Percentiles rank a stretch among this genome's conserved stretches.
These are phyloP conservation scores for Nitzschia inconspicua DNA, from an alignment of 108 stramenopile genomes.

Conservation along the genomic window DNA sequence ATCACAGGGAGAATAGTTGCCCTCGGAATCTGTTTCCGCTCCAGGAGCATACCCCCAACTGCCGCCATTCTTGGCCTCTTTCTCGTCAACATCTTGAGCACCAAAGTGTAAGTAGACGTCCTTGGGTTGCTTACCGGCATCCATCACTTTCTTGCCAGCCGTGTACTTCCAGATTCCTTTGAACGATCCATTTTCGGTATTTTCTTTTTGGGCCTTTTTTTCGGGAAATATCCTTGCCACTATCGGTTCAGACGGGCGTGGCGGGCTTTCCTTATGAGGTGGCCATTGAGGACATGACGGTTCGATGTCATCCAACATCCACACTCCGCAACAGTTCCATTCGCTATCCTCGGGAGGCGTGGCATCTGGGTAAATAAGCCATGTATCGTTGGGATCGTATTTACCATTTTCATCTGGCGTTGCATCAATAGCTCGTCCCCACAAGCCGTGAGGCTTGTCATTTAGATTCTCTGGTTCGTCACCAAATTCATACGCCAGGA, in stretches of 20 bases:
- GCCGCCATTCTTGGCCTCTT: not conserved
- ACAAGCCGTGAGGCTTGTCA: constrained; percentile 2
- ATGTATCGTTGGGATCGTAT: constrained; percentile 8
- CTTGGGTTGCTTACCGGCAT: constrained; percentile 12
- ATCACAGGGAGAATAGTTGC: constrained; percentile 11
- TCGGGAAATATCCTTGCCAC: constrained; percentile 4
- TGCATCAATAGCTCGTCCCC: constrained; percentile 5
- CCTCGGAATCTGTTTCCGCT: constrained; percentile 6
- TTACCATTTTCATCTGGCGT: constrained; percentile 13
- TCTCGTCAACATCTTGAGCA: constrained; percentile 1
- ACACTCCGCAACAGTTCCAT: constrained; percentile 10
- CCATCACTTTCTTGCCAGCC: constrained; percentile 17
- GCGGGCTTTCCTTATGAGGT: not conserved
- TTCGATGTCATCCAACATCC: not conserved
- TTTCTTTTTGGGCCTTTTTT: constrained; percentile 11
- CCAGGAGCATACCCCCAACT: constrained; percentile 19
- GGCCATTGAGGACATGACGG: not conserved
- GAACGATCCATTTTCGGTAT: not conserved
- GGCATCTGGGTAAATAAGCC: constrained; percentile 9
- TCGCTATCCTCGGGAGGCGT: constrained; percentile 9
- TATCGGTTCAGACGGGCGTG: no score
- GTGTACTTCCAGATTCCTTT: constrained; percentile 17
- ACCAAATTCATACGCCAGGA: not conserved
- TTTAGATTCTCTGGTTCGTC: constrained; percentile 11
- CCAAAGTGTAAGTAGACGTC: constrained; percentile 3